Conservation (phyloP, 768 basidiomycete species). For the Agaricus sinodeliciosus region DNA sequence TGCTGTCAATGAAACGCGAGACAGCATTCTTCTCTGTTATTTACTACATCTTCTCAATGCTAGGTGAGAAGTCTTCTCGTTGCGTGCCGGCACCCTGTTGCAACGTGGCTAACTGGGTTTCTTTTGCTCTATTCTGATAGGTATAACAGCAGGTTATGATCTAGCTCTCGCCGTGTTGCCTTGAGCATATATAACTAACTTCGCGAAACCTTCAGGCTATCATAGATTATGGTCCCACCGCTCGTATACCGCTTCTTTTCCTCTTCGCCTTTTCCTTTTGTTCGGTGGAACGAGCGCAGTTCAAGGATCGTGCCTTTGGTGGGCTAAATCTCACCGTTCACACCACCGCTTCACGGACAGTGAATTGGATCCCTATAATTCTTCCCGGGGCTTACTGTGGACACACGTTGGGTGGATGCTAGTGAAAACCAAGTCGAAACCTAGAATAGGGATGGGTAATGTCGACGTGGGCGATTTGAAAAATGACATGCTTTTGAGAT, state of each 20-base stretch:
- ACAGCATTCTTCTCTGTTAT: slow-evolving; percentile 56
- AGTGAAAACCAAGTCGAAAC: slow-evolving; percentile 62
- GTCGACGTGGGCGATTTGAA: slow-evolving; percentile 70
- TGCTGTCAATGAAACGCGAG: slow-evolving; percentile 34
- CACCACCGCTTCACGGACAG: slow-evolving; percentile 85
- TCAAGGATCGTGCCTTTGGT: slow-evolving; percentile 85
- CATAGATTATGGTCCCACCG: slow-evolving; percentile 86
- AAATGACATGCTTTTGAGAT: slow-evolving; percentile 62
- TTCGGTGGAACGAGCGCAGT: slow-evolving; percentile 77
- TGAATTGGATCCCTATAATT: slow-evolving; percentile 79
- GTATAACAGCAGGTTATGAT: slow-evolving; percentile 42
- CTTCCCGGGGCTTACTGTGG: slow-evolving; percentile 71
- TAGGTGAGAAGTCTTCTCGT: slow-evolving; percentile 40
- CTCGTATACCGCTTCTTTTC: slow-evolving; percentile 69
- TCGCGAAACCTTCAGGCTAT: slow-evolving; percentile 42
- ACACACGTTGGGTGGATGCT: slow-evolving; percentile 85
- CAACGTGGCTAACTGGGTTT: slow-evolving; percentile 6
- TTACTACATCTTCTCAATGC: slow-evolving; percentile 86
- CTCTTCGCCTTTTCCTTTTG: slow-evolving; percentile 65
- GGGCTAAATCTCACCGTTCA: slow-evolving; percentile 78
- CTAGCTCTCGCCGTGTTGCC: background rate
- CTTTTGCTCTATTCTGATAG: slow-evolving; percentile 17
- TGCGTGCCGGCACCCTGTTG: background rate
- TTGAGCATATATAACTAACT: background rate
- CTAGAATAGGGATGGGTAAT: slow-evolving; percentile 37